Conservation (phyloP, 208 protist species). For the Giardia duodenalis region DNA sequence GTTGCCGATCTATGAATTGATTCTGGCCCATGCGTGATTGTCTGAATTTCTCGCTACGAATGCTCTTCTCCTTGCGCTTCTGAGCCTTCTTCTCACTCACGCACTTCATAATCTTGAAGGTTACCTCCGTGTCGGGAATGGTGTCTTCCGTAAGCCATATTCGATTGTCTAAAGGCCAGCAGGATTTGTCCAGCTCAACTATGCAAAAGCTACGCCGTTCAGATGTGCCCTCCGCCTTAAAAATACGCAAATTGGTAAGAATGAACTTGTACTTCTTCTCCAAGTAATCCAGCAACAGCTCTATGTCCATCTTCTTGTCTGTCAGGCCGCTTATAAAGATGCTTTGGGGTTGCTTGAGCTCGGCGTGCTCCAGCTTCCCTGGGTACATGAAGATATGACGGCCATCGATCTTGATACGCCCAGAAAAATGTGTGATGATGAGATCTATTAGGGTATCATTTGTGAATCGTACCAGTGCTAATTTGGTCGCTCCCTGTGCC, state of each 20-base stretch:
- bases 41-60: too few species aligned
- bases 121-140: neutral
- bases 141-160: neutral
- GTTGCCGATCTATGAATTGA: too few species aligned
- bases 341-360: neutral
- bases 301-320: neutral
- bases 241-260: neutral
- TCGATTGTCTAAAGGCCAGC: neutral
- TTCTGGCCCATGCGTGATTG: too few species aligned
- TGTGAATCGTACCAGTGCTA: neutral
- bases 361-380: neutral
- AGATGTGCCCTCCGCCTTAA: neutral
- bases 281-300: neutral
- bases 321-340: neutral
- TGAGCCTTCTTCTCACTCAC: neutral
- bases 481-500: neutral
- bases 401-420: neutral
- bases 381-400: slow-evolving; percentile 4
- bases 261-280: neutral
- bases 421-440: neutral
- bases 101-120: neutral
- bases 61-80: neutral
- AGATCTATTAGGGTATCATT: neutral
- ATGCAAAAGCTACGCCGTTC: neutral
- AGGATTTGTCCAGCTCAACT: neutral